Evolutionary conservation across 2,329 filamentous ascomycete species (phyloP), one percentile per base, ranked within the genome.

Genomic region (Diplodia scrobiculata): DNA sequence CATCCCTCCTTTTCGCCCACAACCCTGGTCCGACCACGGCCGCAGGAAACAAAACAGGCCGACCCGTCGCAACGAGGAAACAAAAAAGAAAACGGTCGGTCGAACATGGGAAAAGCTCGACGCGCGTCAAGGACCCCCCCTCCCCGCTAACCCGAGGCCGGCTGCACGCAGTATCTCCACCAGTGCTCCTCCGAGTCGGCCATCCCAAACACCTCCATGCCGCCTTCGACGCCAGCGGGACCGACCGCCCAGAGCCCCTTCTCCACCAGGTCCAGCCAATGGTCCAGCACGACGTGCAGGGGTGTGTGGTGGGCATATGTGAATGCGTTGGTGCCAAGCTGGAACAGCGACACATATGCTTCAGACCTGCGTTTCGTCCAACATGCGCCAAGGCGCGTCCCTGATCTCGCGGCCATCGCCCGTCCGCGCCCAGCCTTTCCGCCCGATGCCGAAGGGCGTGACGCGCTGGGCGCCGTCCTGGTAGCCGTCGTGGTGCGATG

Each of bases 91-190:
- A 25, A 25, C 25, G 25, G 25, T 3, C 10, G 21, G 29, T 59
- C 29, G 17, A 14, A 25, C 17, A n/a, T 29, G 25, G 27, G 2
- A 41, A 21, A 21, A 2, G 14, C 11, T 19, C 48, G 55, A 60
- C 55, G 55, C 55, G 55, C 55, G 55, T 38, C 55, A 58, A 27
- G 19, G 25, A 5, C 2, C 11, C 13, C 27, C 32, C 11, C 11
- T 5, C 27, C 32, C 19, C 11, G 34, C 34, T 36, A 58, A 13
- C 21, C 32, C 9, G 29, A 21, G 11, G 36, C 34, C 9, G 19
- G 34, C 17, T 5, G 55, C 38, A 60, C 11, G 29, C n/a, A 60
- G 19, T 62, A 67, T 36, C 51, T 67, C 66, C 66, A 65, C 66
- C 59, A 65, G 21, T 52, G 27, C 45, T 65, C 52, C 41, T 51